phyloP scores from a whole-genome alignment of 768 basidiomycete genomes.

The Sarcomyxa edulis region DNA sequence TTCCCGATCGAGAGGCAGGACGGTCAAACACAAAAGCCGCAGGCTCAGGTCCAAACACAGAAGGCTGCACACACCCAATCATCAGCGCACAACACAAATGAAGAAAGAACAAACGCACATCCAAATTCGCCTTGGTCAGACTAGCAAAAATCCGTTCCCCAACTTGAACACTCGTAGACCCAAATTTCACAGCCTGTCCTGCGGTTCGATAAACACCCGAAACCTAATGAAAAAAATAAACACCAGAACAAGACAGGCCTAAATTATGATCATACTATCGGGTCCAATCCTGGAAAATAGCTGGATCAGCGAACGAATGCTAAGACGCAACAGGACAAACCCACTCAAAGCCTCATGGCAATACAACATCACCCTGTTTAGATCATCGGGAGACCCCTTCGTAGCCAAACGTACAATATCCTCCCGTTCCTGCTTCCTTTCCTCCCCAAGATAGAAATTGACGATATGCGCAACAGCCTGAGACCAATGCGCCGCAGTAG shows the following conservation, averaged over 20 bases:
- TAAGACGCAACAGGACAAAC: neutral
- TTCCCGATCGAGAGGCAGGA: slow-evolving; percentile 16
- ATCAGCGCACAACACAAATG: neutral
- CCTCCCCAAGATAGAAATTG: slow-evolving; percentile 50
- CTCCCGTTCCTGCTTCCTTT: slow-evolving; percentile 25
- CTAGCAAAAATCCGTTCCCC: slow-evolving; percentile 29
- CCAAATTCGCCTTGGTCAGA: slow-evolving; percentile 31
- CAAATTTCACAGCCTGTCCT: slow-evolving; percentile 19
- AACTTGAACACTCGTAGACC: slow-evolving; percentile 19
- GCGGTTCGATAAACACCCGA: slow-evolving; percentile 37
- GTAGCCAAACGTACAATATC: slow-evolving; percentile 33
- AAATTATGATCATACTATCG: slow-evolving; percentile 20
- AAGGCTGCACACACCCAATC: slow-evolving; percentile 12
- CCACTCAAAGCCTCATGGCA: slow-evolving; percentile 44
- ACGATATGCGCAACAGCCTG: slow-evolving; percentile 51
- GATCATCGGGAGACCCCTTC: slow-evolving; percentile 17
- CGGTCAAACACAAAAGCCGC: slow-evolving; percentile 16
- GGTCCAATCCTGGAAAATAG: slow-evolving; percentile 14
- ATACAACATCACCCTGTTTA: slow-evolving; percentile 31
- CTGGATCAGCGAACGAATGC: neutral
- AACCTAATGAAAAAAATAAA: slow-evolving; percentile 20
- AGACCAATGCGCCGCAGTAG: slow-evolving; percentile 52
- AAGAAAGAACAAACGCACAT: slow-evolving; percentile 23
- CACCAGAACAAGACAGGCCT: neutral
- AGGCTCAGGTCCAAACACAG: slow-evolving; percentile 18